A percentile compares a stretch with the other conserved stretches of the same genome.
These are phyloP conservation scores for Plenodomus lindquistii DNA, from an alignment of 2,329 filamentous ascomycete species.

Conservation along the genomic window DNA sequence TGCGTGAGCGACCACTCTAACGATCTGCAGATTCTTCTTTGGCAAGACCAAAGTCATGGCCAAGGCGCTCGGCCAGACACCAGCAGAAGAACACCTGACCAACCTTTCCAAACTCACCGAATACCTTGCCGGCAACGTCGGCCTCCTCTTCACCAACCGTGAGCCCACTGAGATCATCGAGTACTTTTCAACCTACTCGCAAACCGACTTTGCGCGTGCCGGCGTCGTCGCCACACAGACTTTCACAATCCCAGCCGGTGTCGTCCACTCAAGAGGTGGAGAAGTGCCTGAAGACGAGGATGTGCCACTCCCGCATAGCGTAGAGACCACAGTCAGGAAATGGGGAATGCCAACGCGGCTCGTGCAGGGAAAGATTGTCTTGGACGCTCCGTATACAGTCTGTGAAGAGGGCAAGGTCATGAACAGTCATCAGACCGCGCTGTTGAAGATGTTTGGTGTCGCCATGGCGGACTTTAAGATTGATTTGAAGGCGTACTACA, in stretches of 20 bases:
- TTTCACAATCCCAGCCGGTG: conserved; percentile 81
- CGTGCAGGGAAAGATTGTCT: conserved; percentile 82
- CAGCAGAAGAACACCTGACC: conserved; percentile 78
- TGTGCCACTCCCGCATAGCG: conserved; percentile 80
- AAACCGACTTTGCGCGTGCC: conserved; percentile 89
- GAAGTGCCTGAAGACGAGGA: conserved; percentile 81
- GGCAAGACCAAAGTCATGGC: conserved; percentile 99
- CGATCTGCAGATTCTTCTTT: conserved; percentile 77
- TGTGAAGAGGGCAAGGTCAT: conserved; percentile 84
- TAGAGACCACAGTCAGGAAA: conserved; percentile 88
- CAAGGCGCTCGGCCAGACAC: conserved; percentile 80
- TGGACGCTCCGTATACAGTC: conserved; percentile 73
- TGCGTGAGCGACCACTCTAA: conserved; percentile 9
- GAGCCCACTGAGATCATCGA: conserved; percentile 66
- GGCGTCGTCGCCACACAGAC: conserved; percentile 74
- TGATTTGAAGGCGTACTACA: conserved; percentile 68
- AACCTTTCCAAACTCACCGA: conserved; percentile 72
- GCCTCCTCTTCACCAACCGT: conserved; percentile 87
- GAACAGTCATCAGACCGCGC: conserved; percentile 87
- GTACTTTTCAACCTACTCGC: conserved; percentile 73
- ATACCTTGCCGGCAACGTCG: conserved; percentile 80
- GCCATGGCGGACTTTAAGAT: conserved; percentile 90
- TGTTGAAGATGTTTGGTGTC: conserved; percentile 92
- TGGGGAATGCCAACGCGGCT: conserved; percentile 88
- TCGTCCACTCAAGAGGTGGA: conserved; percentile 77